Conservation (phyloP, 495 filamentous ascomycete genomes). For the Neurospora terricola region DNA sequence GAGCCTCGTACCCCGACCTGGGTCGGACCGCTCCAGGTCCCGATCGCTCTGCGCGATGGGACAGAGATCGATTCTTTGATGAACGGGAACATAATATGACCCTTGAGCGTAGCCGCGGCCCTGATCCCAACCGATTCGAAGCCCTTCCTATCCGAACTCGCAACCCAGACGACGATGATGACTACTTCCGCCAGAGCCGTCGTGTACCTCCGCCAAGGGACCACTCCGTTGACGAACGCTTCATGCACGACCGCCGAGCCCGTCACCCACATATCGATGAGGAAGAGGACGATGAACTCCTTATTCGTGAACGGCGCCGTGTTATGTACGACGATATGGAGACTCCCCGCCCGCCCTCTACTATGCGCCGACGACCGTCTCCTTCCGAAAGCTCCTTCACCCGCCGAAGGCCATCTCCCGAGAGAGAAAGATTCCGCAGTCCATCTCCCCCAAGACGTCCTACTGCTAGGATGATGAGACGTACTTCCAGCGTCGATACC, state of each 20-base stretch:
- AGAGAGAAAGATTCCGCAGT: conserved; percentile 26
- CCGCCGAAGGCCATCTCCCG: conserved; percentile 17
- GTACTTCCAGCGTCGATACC: conserved; percentile 38
- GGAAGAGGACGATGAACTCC: conserved; percentile 29
- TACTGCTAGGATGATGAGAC: conserved; percentile 20
- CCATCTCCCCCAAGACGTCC: conserved; percentile 24
- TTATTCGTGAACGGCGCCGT: conserved; percentile 25
- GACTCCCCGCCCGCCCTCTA: conserved; percentile 10
- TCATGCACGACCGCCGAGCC: conserved; percentile 17
- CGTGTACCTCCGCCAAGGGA: conserved; percentile 16
- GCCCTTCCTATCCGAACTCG: conserved; percentile 2
- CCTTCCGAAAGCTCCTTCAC: conserved; percentile 23
- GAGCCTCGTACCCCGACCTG: conserved; percentile 26
- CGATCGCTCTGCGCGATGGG: conserved; percentile 30
- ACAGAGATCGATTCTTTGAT: conserved; percentile 29
- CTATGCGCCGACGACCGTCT: conserved; percentile 9
- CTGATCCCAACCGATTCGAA: conserved; percentile 26
- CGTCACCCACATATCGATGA: conserved; percentile 25
- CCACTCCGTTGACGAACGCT: conserved; percentile 21
- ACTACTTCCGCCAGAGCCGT: conserved; percentile 11
- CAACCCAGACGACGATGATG: conserved; percentile 14
- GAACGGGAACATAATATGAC: conserved; percentile 17
- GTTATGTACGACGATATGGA: conserved; percentile 28
- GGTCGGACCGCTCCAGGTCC: conserved; percentile 14
- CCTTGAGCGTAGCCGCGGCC: conserved; percentile 17